phyloP scores from a whole-genome alignment of 192 early-diverging fungal genomes.

The Coemansia pectinata region DNA sequence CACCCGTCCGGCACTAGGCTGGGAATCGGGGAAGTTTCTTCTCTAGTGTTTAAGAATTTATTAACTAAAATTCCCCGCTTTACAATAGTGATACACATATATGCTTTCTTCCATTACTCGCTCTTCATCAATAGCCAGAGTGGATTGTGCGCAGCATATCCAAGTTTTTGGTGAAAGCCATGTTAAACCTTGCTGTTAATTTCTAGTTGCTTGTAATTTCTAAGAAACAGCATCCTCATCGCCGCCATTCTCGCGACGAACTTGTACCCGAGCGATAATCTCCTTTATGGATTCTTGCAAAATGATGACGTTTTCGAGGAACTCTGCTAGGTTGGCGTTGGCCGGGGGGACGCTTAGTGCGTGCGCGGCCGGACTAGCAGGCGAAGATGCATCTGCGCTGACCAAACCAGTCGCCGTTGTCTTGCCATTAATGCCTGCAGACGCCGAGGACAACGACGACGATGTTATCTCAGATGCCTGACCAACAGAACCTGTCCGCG shows the following conservation, averaged over 20 bases:
- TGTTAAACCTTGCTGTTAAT: not conserved
- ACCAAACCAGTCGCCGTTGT: not conserved
- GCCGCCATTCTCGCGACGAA: slow-evolving; percentile 72
- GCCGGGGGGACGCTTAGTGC: slow-evolving; percentile 42
- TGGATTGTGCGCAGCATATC: not conserved
- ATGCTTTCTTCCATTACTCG: too few relatives aligned
- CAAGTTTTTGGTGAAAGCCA: not conserved
- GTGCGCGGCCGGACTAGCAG: slow-evolving; percentile 25
- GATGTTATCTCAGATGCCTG: slow-evolving; percentile 37
- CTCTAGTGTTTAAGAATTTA: too few relatives aligned
- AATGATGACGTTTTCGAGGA: slow-evolving; percentile 89
- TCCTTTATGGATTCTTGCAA: slow-evolving; percentile 93
- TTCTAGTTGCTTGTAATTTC: too few relatives aligned
- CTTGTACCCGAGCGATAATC: slow-evolving; percentile 79
- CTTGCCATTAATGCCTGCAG: slow-evolving; percentile 7
- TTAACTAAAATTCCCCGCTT: too few relatives aligned
- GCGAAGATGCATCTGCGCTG: slow-evolving; percentile 9
- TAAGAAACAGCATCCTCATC: slow-evolving; percentile 60
- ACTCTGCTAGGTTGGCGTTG: slow-evolving; percentile 51
- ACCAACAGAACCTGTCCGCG: slow-evolving; percentile 29
- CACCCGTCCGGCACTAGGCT: too few relatives aligned
- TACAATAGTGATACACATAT: too few relatives aligned
- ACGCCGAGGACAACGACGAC: slow-evolving; percentile 13
- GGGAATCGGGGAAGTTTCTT: too few relatives aligned
- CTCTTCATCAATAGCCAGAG: too few relatives aligned